Evolutionary conservation across 345 rosid genomes (phyloP).

Genomic region (Gossypium raimondii): DNA sequence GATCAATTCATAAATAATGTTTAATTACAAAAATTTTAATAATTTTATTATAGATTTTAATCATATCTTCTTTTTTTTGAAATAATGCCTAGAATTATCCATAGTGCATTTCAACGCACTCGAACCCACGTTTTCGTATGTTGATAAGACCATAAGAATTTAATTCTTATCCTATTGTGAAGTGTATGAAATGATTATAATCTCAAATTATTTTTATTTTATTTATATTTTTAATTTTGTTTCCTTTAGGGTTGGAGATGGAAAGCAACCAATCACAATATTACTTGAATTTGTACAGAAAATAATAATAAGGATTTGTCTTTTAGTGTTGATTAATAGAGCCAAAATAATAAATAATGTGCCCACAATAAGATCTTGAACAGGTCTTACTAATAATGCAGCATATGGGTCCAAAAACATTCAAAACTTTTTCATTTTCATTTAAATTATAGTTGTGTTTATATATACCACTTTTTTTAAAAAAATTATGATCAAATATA

Average conservation of each 20-base stretch:
- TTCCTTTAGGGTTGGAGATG: neutral
- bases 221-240: too few species aligned
- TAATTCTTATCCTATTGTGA: too few species aligned
- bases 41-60: too few species aligned
- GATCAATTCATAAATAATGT: too few species aligned
- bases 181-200: neutral
- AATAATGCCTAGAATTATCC: accelerated
- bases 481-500: too few species aligned
- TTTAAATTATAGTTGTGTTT: too few species aligned
- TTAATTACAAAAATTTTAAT: too few species aligned
- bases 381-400: neutral
- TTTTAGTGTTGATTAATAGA: neutral
- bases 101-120: accelerated
- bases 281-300: neutral
- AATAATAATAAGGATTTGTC: neutral
- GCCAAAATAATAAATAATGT: neutral
- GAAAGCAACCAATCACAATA: neutral
- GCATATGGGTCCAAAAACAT: neutral
- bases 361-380: neutral
- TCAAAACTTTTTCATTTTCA: too few species aligned
- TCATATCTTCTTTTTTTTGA: too few species aligned
- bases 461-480: too few species aligned
- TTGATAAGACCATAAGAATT: too few species aligned
- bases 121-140: accelerated
- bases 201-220: neutral